These are phyloP conservation scores for Pichia sp. DNA, from an alignment of 1,139 yeast genomes.

Conservation along the genomic window DNA sequence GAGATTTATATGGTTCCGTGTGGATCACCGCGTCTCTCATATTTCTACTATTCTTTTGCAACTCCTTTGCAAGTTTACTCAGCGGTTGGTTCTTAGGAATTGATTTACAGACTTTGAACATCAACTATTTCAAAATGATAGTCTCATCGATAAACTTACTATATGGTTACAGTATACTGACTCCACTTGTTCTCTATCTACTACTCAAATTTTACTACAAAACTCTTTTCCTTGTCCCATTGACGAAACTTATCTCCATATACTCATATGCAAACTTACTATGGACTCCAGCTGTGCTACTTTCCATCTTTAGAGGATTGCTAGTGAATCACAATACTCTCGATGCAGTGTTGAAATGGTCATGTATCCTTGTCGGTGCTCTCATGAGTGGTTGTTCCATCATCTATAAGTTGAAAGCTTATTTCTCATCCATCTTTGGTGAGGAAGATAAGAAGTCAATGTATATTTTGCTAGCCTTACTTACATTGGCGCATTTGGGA, in stretches of 20 bases:
- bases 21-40: slow-evolving; percentile 83
- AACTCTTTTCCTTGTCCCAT: slow-evolving; percentile 31
- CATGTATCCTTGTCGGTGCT: slow-evolving; percentile 40
- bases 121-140: slow-evolving; percentile 45
- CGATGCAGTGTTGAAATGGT: slow-evolving; percentile 37
- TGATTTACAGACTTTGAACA: slow-evolving; percentile 14
- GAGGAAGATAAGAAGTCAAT: slow-evolving; percentile 26
- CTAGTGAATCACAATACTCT: slow-evolving; percentile 31
- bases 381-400: slow-evolving; percentile 43
- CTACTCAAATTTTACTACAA: slow-evolving; percentile 40
- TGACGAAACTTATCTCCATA: slow-evolving; percentile 45
- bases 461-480: slow-evolving; percentile 22
- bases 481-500: slow-evolving; percentile 34
- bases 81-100: slow-evolving; percentile 30
- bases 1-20: slow-evolving; percentile 74
- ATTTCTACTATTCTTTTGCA: slow-evolving; percentile 63
- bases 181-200: slow-evolving; percentile 50
- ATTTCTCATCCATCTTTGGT: slow-evolving; percentile 32
- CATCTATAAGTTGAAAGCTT: slow-evolving; percentile 37
- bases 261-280: slow-evolving; percentile 74
- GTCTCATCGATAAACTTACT: slow-evolving; percentile 59
- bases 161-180: slow-evolving; percentile 63
- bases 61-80: slow-evolving; percentile 53
- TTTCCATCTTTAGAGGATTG: slow-evolving; percentile 44
- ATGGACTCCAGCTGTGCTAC: slow-evolving; percentile 72